Evolutionary conservation across 106 monocot species (phyloP).

Genomic region (Amphibolis antarctica): DNA sequence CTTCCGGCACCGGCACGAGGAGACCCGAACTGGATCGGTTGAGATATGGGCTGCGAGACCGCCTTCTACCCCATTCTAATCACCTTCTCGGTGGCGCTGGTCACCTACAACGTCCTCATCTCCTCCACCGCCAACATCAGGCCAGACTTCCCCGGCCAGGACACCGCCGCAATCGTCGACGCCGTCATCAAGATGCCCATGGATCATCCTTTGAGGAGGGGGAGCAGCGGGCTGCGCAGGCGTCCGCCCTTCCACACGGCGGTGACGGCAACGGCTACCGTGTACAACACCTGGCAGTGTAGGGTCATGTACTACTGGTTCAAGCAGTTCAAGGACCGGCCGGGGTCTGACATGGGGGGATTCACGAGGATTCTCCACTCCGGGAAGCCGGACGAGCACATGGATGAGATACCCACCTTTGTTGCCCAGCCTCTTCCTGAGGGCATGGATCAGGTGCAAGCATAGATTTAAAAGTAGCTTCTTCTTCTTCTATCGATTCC

Average conservation of each 20-base stretch:
- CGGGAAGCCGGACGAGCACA: slow-evolving; percentile 41
- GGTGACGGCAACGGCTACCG: slow-evolving; percentile 42
- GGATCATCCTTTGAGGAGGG: slow-evolving; percentile 2
- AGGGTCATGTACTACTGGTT: slow-evolving; percentile 72
- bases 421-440: slow-evolving; percentile 68
- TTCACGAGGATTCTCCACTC: slow-evolving; percentile 55
- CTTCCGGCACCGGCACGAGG: too few species aligned
- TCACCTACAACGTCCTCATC: slow-evolving; percentile 55
- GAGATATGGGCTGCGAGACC: slow-evolving; percentile 21
- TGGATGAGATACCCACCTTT: slow-evolving; percentile 86
- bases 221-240: background rate
- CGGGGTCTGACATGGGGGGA: slow-evolving; percentile 47
- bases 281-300: slow-evolving; percentile 62
- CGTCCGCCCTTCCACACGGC: slow-evolving; percentile 44
- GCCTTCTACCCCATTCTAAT: slow-evolving; percentile 28
- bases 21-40: background rate
- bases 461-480: background rate
- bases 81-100: slow-evolving; percentile 31
- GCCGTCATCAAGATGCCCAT: slow-evolving; percentile 4
- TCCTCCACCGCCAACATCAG: slow-evolving; percentile 20
- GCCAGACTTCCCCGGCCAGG: slow-evolving; percentile 15
- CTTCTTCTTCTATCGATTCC: background rate
- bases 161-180: background rate
- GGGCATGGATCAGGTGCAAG: slow-evolving; percentile 52
- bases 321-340: slow-evolving; percentile 21